Conservation (phyloP, 768 basidiomycete genomes). For the Pilatotrama ljubarskyi region DNA sequence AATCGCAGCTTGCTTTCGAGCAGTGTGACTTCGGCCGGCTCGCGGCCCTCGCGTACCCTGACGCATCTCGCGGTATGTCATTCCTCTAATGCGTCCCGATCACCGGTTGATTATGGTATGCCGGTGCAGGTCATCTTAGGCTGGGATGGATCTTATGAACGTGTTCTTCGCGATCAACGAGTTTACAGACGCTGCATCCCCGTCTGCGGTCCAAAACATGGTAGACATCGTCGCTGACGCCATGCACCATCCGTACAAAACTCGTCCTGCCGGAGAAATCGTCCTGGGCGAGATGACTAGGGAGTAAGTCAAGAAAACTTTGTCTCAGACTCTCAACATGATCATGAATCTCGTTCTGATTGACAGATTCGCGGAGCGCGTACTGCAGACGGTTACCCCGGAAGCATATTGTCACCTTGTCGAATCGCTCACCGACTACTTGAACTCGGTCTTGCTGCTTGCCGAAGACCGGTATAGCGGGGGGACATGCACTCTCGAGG, state of each 20-base stretch:
- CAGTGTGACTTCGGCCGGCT: conserved; percentile 23
- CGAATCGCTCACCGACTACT: conserved; percentile 25
- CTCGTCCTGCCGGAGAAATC: conserved; percentile 25
- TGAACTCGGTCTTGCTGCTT: conserved; percentile 26
- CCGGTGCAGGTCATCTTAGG: conserved; percentile 4
- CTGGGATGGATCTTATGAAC: conserved; percentile 27
- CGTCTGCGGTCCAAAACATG: conserved; percentile 12
- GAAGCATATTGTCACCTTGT: conserved; percentile 23
- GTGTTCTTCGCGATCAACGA: conserved; percentile 32
- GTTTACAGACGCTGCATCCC: conserved; percentile 23
- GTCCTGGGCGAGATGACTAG: conserved; percentile 25
- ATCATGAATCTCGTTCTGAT: background rate
- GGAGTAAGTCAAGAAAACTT: conserved; percentile 14
- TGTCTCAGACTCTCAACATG: too few relatives aligned
- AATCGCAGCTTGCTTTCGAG: conserved; percentile 31
- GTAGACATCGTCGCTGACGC: conserved; percentile 27
- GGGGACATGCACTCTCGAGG: conserved; percentile 23
- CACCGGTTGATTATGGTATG: background rate
- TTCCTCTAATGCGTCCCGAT: too few relatives aligned
- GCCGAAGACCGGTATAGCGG: conserved; percentile 25
- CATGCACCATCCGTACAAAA: conserved; percentile 23
- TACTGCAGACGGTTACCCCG: conserved; percentile 7
- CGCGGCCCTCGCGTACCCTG: conserved; percentile 15
- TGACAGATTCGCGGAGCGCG: conserved; percentile 15
- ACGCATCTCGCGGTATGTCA: conserved; percentile 10